phyloP scores from a whole-genome alignment of 164 flowering plant species.

The Litsea cubeba region DNA sequence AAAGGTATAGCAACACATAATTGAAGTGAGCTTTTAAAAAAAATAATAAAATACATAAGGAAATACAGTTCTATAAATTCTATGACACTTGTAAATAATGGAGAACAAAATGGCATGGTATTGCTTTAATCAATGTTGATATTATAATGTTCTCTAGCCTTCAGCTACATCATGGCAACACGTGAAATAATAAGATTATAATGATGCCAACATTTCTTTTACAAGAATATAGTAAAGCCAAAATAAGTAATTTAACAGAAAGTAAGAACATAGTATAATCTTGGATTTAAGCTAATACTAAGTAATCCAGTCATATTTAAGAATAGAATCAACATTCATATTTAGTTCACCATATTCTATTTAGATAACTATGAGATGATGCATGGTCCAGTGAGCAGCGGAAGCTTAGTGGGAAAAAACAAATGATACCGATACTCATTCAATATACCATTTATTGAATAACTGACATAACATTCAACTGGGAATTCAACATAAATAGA shows the following conservation, averaged over 20 bases:
- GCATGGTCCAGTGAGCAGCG: not conserved
- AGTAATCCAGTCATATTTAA: not conserved
- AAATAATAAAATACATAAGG: not conserved
- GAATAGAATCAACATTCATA: not conserved
- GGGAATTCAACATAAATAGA: too few relatives aligned
- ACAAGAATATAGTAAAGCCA: too few relatives aligned
- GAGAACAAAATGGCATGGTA: not conserved
- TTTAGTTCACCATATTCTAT: not conserved
- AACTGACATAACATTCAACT: too few relatives aligned
- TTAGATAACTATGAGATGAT: not conserved
- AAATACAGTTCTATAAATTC: not conserved
- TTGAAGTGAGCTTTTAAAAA: not conserved
- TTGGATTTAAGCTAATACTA: not conserved
- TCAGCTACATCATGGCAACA: too few relatives aligned
- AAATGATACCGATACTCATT: too few relatives aligned
- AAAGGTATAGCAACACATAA: not conserved
- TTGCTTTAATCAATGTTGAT: not conserved
- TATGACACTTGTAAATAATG: not conserved
- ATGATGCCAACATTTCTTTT: too few relatives aligned
- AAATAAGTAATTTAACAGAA: too few relatives aligned
- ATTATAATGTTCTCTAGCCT: too few relatives aligned
- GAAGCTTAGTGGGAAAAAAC: not conserved
- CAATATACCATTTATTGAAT: too few relatives aligned
- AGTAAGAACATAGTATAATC: not conserved
- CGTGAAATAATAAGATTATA: not conserved